Conservation (phyloP, 148 eudicot species). For the Vaccinium vitisidaea region DNA sequence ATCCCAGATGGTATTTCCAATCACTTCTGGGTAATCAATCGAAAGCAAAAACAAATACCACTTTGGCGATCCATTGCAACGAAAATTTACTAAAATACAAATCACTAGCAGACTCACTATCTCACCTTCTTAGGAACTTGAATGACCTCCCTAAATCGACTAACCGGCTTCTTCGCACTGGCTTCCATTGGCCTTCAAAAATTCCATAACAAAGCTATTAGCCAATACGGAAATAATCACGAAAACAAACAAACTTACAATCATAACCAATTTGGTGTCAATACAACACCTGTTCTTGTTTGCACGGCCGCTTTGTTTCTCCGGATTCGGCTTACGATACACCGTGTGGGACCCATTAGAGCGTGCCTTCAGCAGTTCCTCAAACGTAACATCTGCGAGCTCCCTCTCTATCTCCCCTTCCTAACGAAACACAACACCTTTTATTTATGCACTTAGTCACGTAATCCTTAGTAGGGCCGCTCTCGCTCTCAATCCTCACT, state of each 20-base stretch:
- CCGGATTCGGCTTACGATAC: slow-evolving; percentile 37
- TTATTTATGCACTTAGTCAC: too few species aligned
- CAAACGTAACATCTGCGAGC: slow-evolving; percentile 81
- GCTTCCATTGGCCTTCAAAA: slow-evolving; percentile 79
- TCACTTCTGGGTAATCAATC: background rate
- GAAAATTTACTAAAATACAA: background rate
- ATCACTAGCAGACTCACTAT: background rate
- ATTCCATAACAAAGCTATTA: slow-evolving; percentile 7
- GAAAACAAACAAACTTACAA: background rate
- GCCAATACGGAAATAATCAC: background rate
- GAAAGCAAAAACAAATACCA: background rate
- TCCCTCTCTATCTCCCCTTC: slow-evolving; percentile 60
- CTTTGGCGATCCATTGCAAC: background rate
- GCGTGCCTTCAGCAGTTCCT: slow-evolving; percentile 69
- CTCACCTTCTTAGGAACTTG: slow-evolving; percentile 88
- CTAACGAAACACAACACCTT: slow-evolving; percentile 20
- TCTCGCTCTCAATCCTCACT: too few species aligned
- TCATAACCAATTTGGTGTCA: background rate
- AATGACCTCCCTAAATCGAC: slow-evolving; percentile 77
- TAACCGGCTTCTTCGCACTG: slow-evolving; percentile 82
- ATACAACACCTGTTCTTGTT: slow-evolving; percentile 75
- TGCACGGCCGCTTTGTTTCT: slow-evolving; percentile 55
- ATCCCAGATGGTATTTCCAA: background rate
- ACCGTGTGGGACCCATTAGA: slow-evolving; percentile 70
- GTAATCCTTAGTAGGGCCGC: too few species aligned